Conservation (phyloP, 208 protist genomes). For the Endotrypanum monterogeii region DNA sequence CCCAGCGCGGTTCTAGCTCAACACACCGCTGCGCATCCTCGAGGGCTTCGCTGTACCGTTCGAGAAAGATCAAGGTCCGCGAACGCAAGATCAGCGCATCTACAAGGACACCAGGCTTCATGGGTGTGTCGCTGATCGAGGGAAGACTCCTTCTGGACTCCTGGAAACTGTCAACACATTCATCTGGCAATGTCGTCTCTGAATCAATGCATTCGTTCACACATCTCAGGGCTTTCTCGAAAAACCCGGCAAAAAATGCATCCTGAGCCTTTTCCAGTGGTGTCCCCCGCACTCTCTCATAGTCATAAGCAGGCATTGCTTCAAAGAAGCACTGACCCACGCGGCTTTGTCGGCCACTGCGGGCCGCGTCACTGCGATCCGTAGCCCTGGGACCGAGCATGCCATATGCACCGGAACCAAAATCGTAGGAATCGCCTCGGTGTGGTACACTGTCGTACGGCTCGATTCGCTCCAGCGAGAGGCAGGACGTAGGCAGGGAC, state of each 20-base stretch:
- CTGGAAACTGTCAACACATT: not conserved
- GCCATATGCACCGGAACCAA: conserved; percentile 43
- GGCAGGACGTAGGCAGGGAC: conserved; percentile 60
- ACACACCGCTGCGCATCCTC: conserved; percentile 51
- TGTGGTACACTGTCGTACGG: conserved; percentile 47
- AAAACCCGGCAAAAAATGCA: conserved; percentile 19
- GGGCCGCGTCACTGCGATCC: conserved; percentile 1
- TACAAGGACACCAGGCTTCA: conserved; percentile 11
- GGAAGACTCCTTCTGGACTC: not conserved
- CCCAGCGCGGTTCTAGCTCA: conserved; percentile 56
- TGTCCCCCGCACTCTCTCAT: conserved; percentile 24
- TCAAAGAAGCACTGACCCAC: conserved; percentile 27
- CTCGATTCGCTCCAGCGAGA: conserved; percentile 60
- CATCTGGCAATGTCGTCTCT: not conserved
- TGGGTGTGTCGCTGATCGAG: not conserved
- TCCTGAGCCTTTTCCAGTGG: conserved; percentile 26
- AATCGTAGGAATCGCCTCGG: conserved; percentile 25
- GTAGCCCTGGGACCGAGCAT: conserved; percentile 46
- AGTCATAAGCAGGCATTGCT: conserved; percentile 31
- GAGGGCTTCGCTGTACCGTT: conserved; percentile 49
- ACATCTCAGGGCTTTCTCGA: conserved; percentile 25
- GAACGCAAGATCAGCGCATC: conserved; percentile 68
- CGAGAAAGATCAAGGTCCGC: conserved; percentile 61
- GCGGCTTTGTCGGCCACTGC: not conserved
- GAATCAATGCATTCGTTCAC: conserved; percentile 21